Evolutionary conservation across 2,329 filamentous ascomycete species (phyloP).

Genomic region (Teratosphaeria gauchensis): DNA sequence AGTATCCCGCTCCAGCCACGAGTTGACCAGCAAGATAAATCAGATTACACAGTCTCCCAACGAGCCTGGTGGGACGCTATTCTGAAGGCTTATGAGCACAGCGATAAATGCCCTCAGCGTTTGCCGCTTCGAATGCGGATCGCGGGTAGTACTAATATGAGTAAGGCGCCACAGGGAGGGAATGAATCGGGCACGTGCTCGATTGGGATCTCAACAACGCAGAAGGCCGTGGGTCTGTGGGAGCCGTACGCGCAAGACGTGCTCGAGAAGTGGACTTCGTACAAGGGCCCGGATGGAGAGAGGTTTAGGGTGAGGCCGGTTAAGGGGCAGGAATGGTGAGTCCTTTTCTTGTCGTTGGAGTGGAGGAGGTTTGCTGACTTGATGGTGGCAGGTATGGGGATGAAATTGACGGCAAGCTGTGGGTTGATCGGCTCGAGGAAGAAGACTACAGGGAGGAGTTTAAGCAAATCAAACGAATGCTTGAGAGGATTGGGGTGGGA

Average conservation of each 20-base stretch:
- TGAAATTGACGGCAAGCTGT: too few relatives aligned
- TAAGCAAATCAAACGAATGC: too few relatives aligned
- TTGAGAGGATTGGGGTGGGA: too few relatives aligned
- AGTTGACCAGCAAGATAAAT: constrained; percentile 22
- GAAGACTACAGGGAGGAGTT: too few relatives aligned
- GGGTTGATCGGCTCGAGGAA: too few relatives aligned
- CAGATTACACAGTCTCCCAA: constrained; percentile 36
- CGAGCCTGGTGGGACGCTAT: constrained; percentile 45
- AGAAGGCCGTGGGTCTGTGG: constrained; percentile 34
- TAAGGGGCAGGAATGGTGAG: constrained; percentile 34
- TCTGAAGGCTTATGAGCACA: constrained; percentile 31
- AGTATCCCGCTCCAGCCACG: constrained; percentile 28
- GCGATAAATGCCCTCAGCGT: constrained; percentile 21
- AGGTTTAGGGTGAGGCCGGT: constrained; percentile 33
- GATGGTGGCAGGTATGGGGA: too few relatives aligned
- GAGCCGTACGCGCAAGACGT: constrained; percentile 33
- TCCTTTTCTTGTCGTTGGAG: too few relatives aligned
- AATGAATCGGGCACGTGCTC: too few relatives aligned
- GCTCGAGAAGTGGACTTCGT: constrained; percentile 34
- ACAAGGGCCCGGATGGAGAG: constrained; percentile 23
- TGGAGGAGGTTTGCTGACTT: too few relatives aligned
- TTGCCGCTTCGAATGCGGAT: too few relatives aligned
- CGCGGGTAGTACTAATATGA: too few relatives aligned
- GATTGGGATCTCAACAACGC: constrained; percentile 12
- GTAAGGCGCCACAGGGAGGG: too few relatives aligned